Evolutionary conservation across 345 rosid genomes (phyloP).

Genomic region (Euclidium syriacum): DNA sequence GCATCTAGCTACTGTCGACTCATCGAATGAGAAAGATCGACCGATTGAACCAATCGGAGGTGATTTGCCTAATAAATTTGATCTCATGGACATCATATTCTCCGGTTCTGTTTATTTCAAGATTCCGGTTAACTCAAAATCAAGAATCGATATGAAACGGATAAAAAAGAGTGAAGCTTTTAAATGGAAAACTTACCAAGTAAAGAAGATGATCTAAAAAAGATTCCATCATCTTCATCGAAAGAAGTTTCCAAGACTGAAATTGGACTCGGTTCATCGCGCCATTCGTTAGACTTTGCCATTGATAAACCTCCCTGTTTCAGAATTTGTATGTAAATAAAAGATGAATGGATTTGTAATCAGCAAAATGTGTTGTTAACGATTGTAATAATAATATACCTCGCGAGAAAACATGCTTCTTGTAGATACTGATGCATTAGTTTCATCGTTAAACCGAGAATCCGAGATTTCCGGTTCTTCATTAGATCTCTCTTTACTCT

Average conservation of each 20-base stretch:
- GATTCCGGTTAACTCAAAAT: not conserved
- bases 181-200: conserved; percentile 32
- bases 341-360: not conserved
- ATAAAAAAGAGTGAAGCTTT: not conserved
- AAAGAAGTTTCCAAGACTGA: conserved; percentile 55
- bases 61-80: conserved; percentile 45
- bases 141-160: not conserved
- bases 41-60: conserved; percentile 31
- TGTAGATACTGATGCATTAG: conserved; percentile 12
- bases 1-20: conserved; percentile 22
- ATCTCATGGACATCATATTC: conserved; percentile 23
- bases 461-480: conserved; percentile 29
- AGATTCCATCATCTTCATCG: conserved; percentile 48
- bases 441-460: conserved; percentile 19
- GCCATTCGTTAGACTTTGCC: conserved; percentile 38
- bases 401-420: conserved; percentile 15
- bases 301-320: conserved; percentile 35
- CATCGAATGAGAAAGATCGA: conserved; percentile 19
- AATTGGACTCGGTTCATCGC: conserved; percentile 56
- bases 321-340: not conserved
- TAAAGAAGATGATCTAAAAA: conserved; percentile 28
- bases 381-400: conserved; percentile 6
- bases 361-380: not conserved
- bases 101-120: conserved; percentile 32
- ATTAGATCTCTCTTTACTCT: conserved; percentile 33